A percentile compares a stretch with the other conserved stretches of the same genome.
Evolutionary conservation across 2,329 filamentous ascomycete species (phyloP).

Genomic region (Bisporella sp.): DNA sequence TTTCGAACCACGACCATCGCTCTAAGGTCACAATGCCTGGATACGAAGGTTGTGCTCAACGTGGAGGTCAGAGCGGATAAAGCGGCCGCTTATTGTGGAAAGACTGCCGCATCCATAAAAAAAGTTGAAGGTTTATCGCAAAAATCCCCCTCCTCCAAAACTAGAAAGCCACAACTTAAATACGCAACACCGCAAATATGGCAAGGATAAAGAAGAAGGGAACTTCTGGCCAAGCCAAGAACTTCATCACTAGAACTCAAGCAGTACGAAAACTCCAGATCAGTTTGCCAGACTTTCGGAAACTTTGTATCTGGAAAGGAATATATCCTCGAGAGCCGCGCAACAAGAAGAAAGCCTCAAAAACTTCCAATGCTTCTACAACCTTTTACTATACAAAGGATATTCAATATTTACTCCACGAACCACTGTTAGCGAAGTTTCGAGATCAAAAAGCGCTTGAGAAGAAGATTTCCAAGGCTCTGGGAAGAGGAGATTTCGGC

Average conservation of each 20-base stretch:
- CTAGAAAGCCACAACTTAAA: neutral
- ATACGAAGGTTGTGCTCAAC: too few relatives aligned
- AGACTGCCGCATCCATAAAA: too few relatives aligned
- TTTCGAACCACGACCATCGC: too few relatives aligned
- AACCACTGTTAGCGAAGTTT: constrained; percentile 90
- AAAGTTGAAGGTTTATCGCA: too few relatives aligned
- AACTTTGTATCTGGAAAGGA: constrained; percentile 99
- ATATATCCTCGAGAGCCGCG: constrained; percentile 97
- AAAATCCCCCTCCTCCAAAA: too few relatives aligned
- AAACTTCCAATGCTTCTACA: constrained; percentile 80
- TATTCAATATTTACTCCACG: constrained; percentile 96
- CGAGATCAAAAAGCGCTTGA: constrained; percentile 93
- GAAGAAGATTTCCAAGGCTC: constrained; percentile 92
- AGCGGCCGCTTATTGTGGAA: too few relatives aligned
- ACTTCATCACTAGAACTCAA: constrained; percentile 96
- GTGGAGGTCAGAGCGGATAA: too few relatives aligned
- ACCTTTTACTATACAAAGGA: constrained; percentile 93
- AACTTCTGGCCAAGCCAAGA: constrained; percentile 83
- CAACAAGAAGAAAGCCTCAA: constrained; percentile 94
- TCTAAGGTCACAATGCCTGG: too few relatives aligned
- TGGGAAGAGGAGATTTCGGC: constrained; percentile 84
- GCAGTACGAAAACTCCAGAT: constrained; percentile 97
- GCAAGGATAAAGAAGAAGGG: constrained; percentile 85
- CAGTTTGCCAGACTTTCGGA: constrained; percentile 92
- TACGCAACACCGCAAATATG: constrained; percentile 41